Evolutionary conservation across 1,139 yeast genomes (phyloP), one percentile per base, ranked within the genome.

Genomic region (Saccharomyces pastorianus): DNA sequence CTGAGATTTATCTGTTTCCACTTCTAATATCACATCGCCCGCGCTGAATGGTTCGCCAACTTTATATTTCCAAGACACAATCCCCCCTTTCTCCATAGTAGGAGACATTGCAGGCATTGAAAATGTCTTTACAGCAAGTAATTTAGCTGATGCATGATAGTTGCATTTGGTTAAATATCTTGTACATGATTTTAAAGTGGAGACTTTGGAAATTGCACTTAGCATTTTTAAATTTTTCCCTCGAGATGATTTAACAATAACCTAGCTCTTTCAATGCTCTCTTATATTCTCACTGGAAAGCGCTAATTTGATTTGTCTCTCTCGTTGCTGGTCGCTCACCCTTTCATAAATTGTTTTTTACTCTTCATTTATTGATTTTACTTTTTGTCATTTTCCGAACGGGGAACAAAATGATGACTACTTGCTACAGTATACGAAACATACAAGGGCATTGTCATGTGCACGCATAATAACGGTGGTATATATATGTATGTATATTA

Each of bases 71-170:
- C 99, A 93, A 54, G 82, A 78, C n/a, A 89, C 89, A 62, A 93
- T 81, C n/a, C 96, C 96, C 49, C 99, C 99, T 68, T 85, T 90
- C 29, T 93, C 89, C 99, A 93, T 93, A 23, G 99, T 93, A 46
- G 99, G 99, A 6, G 97, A 90, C 97, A 93, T 88, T 28, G 99
- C 97, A 3, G 99, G 99, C 98, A 93, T 93, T 54, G 77, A 82
- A 72, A 87, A 88, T 54, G 84, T 75, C 41, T 81, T 71, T 2
- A 88, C 91, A 26, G 60, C 69, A 51, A 58, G 62, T 49, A 53
- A 38, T 11, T 55, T 53, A 29, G 51, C 46, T 4, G 66, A 55
- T 8, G 61, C 54, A 47, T 65, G 68, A 50, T 70, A 52, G 25
- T 59, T 46, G 31, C 48, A 46, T 14, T 23, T 46, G 31, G 32